phyloP scores from a whole-genome alignment of 2,329 filamentous ascomycete species.

The Albophoma yamanashiensis region DNA sequence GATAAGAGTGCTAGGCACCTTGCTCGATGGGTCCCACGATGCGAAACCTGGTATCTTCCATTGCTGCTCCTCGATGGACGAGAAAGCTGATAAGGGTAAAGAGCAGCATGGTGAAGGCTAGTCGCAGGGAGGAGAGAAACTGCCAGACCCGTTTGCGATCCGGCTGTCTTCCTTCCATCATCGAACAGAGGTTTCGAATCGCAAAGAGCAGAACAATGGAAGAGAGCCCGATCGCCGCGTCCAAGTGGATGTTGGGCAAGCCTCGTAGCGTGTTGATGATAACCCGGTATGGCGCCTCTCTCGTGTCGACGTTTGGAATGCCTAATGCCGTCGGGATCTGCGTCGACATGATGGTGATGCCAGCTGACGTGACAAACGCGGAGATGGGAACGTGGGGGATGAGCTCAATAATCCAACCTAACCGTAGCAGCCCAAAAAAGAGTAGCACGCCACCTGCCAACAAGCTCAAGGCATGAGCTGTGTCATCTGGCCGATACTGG shows the following conservation, averaged over 20 bases:
- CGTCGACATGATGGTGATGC: constrained; percentile 38
- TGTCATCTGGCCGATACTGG: constrained; percentile 24
- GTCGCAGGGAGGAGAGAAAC: constrained; percentile 62
- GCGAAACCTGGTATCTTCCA: constrained; percentile 42
- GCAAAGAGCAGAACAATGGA: constrained; percentile 56
- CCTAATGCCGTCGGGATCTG: constrained; percentile 35
- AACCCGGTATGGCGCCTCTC: constrained; percentile 32
- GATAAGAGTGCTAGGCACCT: constrained; percentile 24
- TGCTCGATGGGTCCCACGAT: constrained; percentile 56
- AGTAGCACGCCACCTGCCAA: constrained; percentile 33
- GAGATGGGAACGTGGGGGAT: constrained; percentile 39
- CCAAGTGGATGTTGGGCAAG: constrained; percentile 37
- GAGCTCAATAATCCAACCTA: constrained; percentile 40
- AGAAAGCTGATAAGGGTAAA: constrained; percentile 66
- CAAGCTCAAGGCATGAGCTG: constrained; percentile 33
- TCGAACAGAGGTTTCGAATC: constrained; percentile 49
- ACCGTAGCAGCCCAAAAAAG: constrained; percentile 32
- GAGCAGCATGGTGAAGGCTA: constrained; percentile 64
- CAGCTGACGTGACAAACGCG: constrained; percentile 39
- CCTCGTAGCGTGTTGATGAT: constrained; percentile 30
- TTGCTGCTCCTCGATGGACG: constrained; percentile 42
- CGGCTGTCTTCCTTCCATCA: constrained; percentile 50
- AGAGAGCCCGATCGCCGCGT: constrained; percentile 63
- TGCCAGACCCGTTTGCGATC: constrained; percentile 54
- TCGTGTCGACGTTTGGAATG: constrained; percentile 30